phyloP scores from a whole-genome alignment of 768 basidiomycete genomes.

The Xerocomus brunneocitrinus region DNA sequence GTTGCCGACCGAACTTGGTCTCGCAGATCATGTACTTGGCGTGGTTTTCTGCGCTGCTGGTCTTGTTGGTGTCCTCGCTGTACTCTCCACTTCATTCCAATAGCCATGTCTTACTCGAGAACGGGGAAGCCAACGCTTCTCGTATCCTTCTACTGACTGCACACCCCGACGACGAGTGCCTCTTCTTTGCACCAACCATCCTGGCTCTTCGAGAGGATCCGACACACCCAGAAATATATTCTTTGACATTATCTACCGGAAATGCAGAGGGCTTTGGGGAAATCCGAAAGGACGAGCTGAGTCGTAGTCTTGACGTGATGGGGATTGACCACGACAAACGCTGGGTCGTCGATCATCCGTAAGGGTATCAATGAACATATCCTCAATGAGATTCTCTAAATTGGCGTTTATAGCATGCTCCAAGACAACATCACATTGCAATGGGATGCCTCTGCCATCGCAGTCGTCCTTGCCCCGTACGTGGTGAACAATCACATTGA shows the following conservation, averaged over 20 bases:
- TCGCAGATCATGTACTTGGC: slow-evolving; percentile 9
- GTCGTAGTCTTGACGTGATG: slow-evolving; percentile 59
- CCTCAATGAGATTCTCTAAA: slow-evolving; percentile 6
- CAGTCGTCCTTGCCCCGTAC: slow-evolving; percentile 54
- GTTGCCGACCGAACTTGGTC: slow-evolving; percentile 13
- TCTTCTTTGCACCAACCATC: slow-evolving; percentile 91
- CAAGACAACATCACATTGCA: slow-evolving; percentile 65
- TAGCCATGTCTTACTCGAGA: slow-evolving; percentile 15
- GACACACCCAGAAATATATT: slow-evolving; percentile 40
- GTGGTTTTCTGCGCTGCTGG: slow-evolving; percentile 14
- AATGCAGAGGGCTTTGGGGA: slow-evolving; percentile 75
- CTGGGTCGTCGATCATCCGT: slow-evolving; percentile 70
- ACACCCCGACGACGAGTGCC: slow-evolving; percentile 91
- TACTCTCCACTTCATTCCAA: slow-evolving; percentile 26
- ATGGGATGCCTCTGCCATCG: slow-evolving; percentile 64
- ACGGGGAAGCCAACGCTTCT: background rate
- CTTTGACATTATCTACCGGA: slow-evolving; percentile 73
- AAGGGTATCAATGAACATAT: slow-evolving; percentile 27
- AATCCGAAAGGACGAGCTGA: slow-evolving; percentile 54
- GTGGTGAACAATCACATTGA: slow-evolving; percentile 56
- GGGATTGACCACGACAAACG: slow-evolving; percentile 54
- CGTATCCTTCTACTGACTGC: slow-evolving; percentile 73
- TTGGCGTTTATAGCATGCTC: slow-evolving; percentile 44
- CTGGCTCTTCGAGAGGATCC: slow-evolving; percentile 40
- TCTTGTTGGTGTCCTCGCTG: slow-evolving; percentile 19